These are phyloP conservation scores for Boeremia lycopersici DNA, from an alignment of 2,329 filamentous ascomycete genomes.

Conservation along the genomic window DNA sequence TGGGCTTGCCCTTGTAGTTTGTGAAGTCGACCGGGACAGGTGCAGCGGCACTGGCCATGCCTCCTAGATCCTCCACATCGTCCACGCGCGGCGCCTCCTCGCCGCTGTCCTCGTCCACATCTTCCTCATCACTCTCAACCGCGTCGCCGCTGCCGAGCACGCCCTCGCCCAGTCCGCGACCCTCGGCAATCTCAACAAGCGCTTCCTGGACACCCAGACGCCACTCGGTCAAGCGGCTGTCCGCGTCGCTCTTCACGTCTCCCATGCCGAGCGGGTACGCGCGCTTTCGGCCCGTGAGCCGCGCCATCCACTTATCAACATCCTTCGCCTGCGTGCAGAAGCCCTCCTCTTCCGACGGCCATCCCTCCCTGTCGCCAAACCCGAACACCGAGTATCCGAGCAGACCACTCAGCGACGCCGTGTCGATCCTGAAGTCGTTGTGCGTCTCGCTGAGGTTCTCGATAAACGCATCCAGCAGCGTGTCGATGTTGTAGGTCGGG, in stretches of 20 bases:
- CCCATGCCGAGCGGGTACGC: slow-evolving; percentile 89
- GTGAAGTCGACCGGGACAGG: slow-evolving; percentile 87
- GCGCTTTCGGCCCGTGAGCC: slow-evolving; percentile 81
- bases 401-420: slow-evolving; percentile 75
- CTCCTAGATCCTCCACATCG: slow-evolving; percentile 84
- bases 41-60: slow-evolving; percentile 58
- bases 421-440: slow-evolving; percentile 95
- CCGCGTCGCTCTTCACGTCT: slow-evolving; percentile 78
- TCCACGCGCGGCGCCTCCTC: slow-evolving; percentile 58
- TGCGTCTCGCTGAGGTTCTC: slow-evolving; percentile 90
- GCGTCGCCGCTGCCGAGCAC: slow-evolving; percentile 82
- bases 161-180: slow-evolving; percentile 65
- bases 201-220: slow-evolving; percentile 73
- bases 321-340: slow-evolving; percentile 93
- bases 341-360: slow-evolving; percentile 87
- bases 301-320: slow-evolving; percentile 96
- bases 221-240: slow-evolving; percentile 76
- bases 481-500: slow-evolving; percentile 95
- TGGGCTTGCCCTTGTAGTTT: slow-evolving; percentile 64
- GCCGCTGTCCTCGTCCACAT: slow-evolving; percentile 58
- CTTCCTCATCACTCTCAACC: slow-evolving; percentile 80
- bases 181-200: slow-evolving; percentile 63
- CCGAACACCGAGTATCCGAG: slow-evolving; percentile 94
- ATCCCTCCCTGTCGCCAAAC: slow-evolving; percentile 87
- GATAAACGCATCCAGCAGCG: slow-evolving; percentile 84